phyloP scores from a whole-genome alignment of 805 yeast genomes.

The Jamesozyma lodderae region DNA sequence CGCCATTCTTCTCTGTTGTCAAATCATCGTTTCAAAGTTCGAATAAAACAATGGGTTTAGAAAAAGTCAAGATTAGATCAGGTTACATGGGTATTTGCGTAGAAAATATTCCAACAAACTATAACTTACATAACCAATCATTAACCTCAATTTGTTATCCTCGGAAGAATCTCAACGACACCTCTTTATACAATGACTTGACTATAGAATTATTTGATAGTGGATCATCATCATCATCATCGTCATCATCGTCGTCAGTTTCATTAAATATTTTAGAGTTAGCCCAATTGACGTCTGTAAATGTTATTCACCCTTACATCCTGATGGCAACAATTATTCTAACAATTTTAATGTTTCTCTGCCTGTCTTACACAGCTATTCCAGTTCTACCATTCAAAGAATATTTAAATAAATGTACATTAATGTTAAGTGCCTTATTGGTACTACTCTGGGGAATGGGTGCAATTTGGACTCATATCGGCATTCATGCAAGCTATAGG shows the following conservation, averaged over 20 bases:
- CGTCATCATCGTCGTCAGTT: constrained; percentile 3
- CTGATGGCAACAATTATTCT: constrained; percentile 42
- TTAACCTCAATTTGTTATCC: constrained; percentile 21
- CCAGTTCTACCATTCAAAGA: constrained; percentile 42
- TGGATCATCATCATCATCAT: constrained; percentile 16
- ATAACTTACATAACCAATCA: constrained; percentile 8
- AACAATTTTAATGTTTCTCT: constrained; percentile 33
- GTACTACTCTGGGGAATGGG: constrained; percentile 55
- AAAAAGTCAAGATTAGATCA: constrained; percentile 38
- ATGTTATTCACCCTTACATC: constrained; percentile 46
- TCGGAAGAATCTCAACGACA: constrained; percentile 17
- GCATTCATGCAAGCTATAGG: constrained; percentile 36
- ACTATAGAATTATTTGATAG: constrained; percentile 20
- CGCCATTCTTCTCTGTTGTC: constrained; percentile 36
- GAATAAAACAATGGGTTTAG: constrained; percentile 28
- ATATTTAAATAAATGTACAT: constrained; percentile 21
- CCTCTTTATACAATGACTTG: constrained; percentile 20
- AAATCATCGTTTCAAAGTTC: constrained; percentile 30
- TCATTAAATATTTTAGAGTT: constrained; percentile 39
- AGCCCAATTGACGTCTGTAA: constrained; percentile 37
- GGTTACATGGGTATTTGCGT: constrained; percentile 55
- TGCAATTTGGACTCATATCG: constrained; percentile 55
- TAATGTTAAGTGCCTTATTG: constrained; percentile 30
- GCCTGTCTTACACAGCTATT: constrained; percentile 36
- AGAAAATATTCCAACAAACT: constrained; percentile 25